phyloP scores from a whole-genome alignment of 257 asterid species.

The Solanum chiquidenum region DNA sequence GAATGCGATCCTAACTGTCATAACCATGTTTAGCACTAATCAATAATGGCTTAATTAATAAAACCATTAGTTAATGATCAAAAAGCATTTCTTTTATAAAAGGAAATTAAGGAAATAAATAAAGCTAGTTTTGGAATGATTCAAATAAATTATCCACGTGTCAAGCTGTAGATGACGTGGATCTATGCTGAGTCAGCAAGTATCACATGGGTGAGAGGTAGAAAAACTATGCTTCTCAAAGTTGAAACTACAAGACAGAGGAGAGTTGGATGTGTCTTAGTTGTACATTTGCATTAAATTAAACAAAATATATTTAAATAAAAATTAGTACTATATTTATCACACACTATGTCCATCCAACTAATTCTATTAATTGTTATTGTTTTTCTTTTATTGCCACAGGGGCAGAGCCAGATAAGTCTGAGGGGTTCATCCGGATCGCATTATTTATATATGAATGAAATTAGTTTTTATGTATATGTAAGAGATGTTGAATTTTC shows the following conservation, averaged over 20 bases:
- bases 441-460: no score
- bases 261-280: neutral
- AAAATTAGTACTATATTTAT: neutral
- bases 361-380: neutral
- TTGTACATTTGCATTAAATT: neutral
- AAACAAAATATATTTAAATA: neutral
- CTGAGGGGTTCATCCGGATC: no score
- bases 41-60: neutral
- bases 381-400: neutral
- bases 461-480: no score
- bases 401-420: no score
- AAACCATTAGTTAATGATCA: neutral
- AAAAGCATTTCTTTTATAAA: neutral
- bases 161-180: neutral
- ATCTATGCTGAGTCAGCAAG: neutral
- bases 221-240: neutral
- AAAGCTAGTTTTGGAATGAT: neutral
- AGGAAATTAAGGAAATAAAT: neutral
- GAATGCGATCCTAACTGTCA: neutral
- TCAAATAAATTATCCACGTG: neutral
- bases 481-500: no score
- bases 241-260: neutral
- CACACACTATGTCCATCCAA: neutral
- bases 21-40: neutral
- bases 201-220: neutral